Base-by-base conservation (phyloP, 768 basidiomycete genomes). In the Boletus subcaerulescens region DNA sequence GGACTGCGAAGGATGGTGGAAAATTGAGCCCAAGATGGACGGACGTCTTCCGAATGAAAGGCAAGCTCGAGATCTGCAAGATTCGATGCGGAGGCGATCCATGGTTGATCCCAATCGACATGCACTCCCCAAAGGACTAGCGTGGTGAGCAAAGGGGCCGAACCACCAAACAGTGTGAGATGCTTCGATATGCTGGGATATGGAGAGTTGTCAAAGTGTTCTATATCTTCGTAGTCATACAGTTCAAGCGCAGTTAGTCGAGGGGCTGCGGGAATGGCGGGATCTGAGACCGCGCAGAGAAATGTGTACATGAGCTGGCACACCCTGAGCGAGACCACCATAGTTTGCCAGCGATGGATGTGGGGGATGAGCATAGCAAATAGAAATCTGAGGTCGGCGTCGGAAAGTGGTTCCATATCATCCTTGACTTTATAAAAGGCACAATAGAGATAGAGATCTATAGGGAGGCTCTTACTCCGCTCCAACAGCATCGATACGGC, bases 51-150 rank as follows among this genome's bases (percentile, higher is more conserved):
- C 9, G 78, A 67, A 60, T 87, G 87, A 70, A 80, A 88, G 0
- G 82, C 79, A 40, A 90, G 72, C 60, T 86, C 80, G 20, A 90
- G 65, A 15, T 80, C 76, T 24, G 60, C 63, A 29, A 90, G 70
- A 11, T 56, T 60, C 29, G 56, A n/a, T 3, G 65, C 64, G 5
- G 64, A 59, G 8, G 53, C 24, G 29, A 70, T 57, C 20, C 75
- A 64, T 15, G 76, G 72, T 35, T 74, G 71, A 31, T 77, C 73
- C 89, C 89, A 91, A 53, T 84, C 77, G 31, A 90, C 67, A 57
- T 87, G 87, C 5, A 89, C 84, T 38, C 86, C 87, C 83, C 84
- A 87, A 26, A 91, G 73, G 11, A 73, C 71, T 35, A 82, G 67
- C 5, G 69, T 61, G 20, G 65, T 70, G 12, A 91, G 71, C 9